Evolutionary conservation across 2,329 filamentous ascomycete species (phyloP).

Genomic region (Pseudogymnoascus sp.): DNA sequence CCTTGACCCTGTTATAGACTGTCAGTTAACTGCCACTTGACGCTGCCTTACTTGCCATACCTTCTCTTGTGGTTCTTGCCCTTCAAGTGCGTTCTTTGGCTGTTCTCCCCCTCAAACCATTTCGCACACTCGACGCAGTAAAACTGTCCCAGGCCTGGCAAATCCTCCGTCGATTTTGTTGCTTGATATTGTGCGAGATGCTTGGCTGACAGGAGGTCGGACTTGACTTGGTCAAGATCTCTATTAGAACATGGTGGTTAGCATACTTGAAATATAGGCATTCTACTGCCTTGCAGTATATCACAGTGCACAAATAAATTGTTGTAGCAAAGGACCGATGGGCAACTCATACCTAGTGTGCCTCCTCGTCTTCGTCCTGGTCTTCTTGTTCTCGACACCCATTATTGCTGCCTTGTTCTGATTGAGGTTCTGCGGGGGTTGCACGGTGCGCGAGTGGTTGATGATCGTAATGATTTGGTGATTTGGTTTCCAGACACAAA

Average conservation of each 20-base stretch:
- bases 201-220: constrained; percentile 69
- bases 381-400: constrained; percentile 60
- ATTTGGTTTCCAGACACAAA: constrained; percentile 4
- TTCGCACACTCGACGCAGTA: constrained; percentile 94
- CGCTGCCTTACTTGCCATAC: constrained; percentile 37
- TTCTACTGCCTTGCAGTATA: not conserved
- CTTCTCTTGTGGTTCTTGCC: constrained; percentile 92
- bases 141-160: constrained; percentile 75
- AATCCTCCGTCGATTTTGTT: constrained; percentile 73
- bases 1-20: constrained; percentile 57
- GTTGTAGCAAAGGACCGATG: not conserved
- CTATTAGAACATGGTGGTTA: constrained; percentile 39
- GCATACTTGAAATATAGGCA: not conserved
- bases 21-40: not conserved
- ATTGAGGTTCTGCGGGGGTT: not conserved
- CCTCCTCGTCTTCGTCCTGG: constrained; percentile 68
- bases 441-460: not conserved
- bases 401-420: constrained; percentile 35
- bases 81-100: constrained; percentile 66
- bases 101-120: constrained; percentile 84
- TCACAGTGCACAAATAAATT: not conserved
- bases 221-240: constrained; percentile 87
- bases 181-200: constrained; percentile 75
- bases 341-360: constrained; percentile 50
- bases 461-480: constrained; percentile 4